Conservation (phyloP, 1,284 basidiomycete genomes). For the Malassezia japonica region DNA sequence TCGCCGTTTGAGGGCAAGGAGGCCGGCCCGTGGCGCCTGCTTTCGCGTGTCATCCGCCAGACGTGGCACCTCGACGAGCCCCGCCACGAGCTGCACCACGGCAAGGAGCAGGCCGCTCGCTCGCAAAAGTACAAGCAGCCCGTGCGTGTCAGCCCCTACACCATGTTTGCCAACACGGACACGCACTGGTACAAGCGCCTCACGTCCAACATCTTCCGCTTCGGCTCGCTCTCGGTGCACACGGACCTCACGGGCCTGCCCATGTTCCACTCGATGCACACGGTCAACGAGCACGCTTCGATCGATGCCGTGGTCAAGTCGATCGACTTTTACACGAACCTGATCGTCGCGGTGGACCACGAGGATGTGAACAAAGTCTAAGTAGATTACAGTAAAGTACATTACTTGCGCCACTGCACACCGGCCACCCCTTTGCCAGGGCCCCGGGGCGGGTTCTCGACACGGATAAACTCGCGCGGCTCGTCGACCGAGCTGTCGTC, state of each 20-base stretch:
- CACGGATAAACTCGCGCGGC: not conserved
- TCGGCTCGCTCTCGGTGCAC: constrained; percentile 42
- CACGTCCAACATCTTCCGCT: constrained; percentile 56
- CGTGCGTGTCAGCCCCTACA: constrained; percentile 53
- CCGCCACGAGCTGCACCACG: constrained; percentile 55
- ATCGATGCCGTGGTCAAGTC: constrained; percentile 50
- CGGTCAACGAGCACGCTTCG: constrained; percentile 56
- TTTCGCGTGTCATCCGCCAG: constrained; percentile 51
- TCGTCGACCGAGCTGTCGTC: constrained; percentile 1
- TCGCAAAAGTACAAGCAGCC: constrained; percentile 43
- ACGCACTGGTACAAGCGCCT: constrained; percentile 55
- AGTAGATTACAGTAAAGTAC: not conserved
- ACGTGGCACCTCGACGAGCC: constrained; percentile 53
- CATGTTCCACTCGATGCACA: constrained; percentile 56
- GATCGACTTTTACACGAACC: constrained; percentile 52
- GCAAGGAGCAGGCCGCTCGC: constrained; percentile 53
- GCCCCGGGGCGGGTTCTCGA: constrained; percentile 1
- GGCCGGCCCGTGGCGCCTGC: constrained; percentile 47
- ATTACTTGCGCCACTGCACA: not conserved
- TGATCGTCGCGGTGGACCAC: constrained; percentile 51
- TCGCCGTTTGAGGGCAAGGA: constrained; percentile 10
- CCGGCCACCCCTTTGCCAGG: not conserved
- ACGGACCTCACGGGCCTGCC: constrained; percentile 48
- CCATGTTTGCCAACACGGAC: constrained; percentile 55
- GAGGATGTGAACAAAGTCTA: constrained; percentile 15